Base-by-base conservation (phyloP, 1,284 basidiomycete genomes). In the Cutaneotrichosporon mucoides region DNA sequence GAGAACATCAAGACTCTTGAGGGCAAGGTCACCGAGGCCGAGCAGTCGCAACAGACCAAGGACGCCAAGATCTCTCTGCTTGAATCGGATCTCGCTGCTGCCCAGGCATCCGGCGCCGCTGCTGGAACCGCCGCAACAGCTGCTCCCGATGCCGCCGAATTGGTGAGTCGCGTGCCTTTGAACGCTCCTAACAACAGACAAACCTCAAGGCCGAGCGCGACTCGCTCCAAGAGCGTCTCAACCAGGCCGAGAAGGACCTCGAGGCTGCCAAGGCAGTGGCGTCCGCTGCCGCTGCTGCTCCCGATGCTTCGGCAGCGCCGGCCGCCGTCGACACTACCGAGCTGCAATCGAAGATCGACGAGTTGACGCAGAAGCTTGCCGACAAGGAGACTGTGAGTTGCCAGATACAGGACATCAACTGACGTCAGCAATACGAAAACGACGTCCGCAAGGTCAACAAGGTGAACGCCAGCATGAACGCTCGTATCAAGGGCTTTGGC, bases 401-500 rank as follows among this genome's bases (percentile, higher is more conserved):
- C 24, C 24, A 4, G 16, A 16, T 7, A 44, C 43, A 15, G 15
- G 43, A 44, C 7, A 7, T 13, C 24, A 24, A 44, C 35, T 49
- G 35, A 49, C 47, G n/a, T 5, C 12, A 44, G 45, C 60, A 62
- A 58, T 73, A 75, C 66, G 69, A 72, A 4, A 60, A 63, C n/a
- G 65, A 71, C 41, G 70, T 76, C 38, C 57, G 57, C 12, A 67
- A 64, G 59, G 73, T 75, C 58, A 75, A 76, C 57, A 67, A 68
- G 15, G 59, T 56, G 58, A 74, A 73, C 49, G 45, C 40, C 6
- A 49, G 44, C 2, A 55, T 73, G n/a, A 64, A 58, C 24, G 54
- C 56, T 5, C 52, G 63, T 8, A 48, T 69, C 13, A 57, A 64
- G 15, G 49, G 43, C 8, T 56, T 74, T 5, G 46, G 37, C 2